Conservation (phyloP, 2,329 filamentous ascomycete genomes). For the Fusarium brachygibbosum region DNA sequence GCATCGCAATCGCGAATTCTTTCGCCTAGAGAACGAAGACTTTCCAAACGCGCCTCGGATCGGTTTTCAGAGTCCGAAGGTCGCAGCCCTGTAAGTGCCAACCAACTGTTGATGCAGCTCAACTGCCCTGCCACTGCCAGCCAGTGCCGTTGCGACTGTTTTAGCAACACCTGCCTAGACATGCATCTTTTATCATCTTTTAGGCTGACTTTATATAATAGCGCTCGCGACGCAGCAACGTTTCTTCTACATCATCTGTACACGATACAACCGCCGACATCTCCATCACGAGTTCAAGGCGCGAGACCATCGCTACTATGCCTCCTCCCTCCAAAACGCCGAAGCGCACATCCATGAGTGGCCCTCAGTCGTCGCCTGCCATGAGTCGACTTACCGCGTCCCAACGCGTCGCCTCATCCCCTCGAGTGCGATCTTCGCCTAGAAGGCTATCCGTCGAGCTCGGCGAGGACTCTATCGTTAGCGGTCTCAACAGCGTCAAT, state of each 20-base stretch:
- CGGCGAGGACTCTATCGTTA: neutral
- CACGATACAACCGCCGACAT: slow-evolving; percentile 23
- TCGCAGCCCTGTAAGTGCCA: slow-evolving; percentile 34
- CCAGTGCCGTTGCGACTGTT: neutral
- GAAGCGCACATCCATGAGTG: slow-evolving; percentile 1
- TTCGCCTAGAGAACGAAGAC: slow-evolving; percentile 37
- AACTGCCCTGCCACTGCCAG: neutral
- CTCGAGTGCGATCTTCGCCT: slow-evolving; percentile 12
- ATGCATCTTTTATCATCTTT: too few species aligned
- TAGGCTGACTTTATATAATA: slow-evolving; percentile 7
- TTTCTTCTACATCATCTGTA: slow-evolving; percentile 17
- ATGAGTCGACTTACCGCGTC: neutral
- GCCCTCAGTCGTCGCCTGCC: slow-evolving; percentile 6
- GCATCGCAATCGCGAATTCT: slow-evolving; percentile 20
- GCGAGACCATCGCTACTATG: slow-evolving; percentile 25
- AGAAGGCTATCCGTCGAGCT: neutral
- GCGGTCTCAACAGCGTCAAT: neutral
- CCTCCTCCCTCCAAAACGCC: neutral
- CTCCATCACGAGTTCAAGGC: slow-evolving; percentile 8
- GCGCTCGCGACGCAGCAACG: slow-evolving; percentile 34
- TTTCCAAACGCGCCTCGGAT: slow-evolving; percentile 24
- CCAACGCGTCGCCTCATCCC: neutral
- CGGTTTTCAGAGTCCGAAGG: slow-evolving; percentile 25
- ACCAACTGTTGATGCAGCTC: neutral
- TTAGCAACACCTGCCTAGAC: neutral